phyloP scores from a whole-genome alignment of 2,329 filamentous ascomycete genomes.

The Neopestalotiopsis rosae region DNA sequence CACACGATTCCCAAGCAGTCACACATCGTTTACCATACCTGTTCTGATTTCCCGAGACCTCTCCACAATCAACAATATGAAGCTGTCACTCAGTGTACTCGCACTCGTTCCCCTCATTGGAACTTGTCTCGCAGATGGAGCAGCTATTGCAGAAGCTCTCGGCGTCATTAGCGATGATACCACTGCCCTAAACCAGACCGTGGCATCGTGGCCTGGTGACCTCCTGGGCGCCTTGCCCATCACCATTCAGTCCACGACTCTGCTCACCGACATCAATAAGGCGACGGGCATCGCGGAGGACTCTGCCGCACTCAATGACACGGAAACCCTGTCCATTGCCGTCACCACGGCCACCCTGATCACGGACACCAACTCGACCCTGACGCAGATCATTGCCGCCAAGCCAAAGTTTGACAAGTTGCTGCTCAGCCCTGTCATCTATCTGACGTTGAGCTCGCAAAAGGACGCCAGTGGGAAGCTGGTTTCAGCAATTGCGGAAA shows the following conservation, averaged over 20 bases:
- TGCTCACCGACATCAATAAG: constrained; percentile 46
- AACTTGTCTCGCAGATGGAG: constrained; percentile 37
- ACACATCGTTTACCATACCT: neutral
- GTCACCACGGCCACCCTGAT: constrained; percentile 41
- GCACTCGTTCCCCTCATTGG: constrained; percentile 21
- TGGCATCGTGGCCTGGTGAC: constrained; percentile 44
- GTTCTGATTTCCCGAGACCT: neutral
- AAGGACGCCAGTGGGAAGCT: constrained; percentile 45
- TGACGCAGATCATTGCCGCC: constrained; percentile 42
- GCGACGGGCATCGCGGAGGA: constrained; percentile 42
- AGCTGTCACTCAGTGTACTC: constrained; percentile 18
- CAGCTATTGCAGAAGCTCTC: constrained; percentile 41
- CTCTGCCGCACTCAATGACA: constrained; percentile 42
- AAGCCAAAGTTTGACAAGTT: constrained; percentile 52
- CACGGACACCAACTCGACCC: constrained; percentile 42
- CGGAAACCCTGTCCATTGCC: constrained; percentile 46
- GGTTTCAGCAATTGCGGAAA: constrained; percentile 41
- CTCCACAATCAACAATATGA: constrained; percentile 10
- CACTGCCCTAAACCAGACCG: constrained; percentile 37
- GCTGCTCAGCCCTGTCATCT: constrained; percentile 47
- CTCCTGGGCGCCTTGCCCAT: constrained; percentile 47
- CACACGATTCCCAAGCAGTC: neutral
- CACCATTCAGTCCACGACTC: constrained; percentile 40
- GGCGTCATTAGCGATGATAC: constrained; percentile 40
- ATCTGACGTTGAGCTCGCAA: constrained; percentile 47